These are phyloP conservation scores for Rhizopogon vesiculosus DNA, from an alignment of 768 basidiomycete species.

Conservation along the genomic window DNA sequence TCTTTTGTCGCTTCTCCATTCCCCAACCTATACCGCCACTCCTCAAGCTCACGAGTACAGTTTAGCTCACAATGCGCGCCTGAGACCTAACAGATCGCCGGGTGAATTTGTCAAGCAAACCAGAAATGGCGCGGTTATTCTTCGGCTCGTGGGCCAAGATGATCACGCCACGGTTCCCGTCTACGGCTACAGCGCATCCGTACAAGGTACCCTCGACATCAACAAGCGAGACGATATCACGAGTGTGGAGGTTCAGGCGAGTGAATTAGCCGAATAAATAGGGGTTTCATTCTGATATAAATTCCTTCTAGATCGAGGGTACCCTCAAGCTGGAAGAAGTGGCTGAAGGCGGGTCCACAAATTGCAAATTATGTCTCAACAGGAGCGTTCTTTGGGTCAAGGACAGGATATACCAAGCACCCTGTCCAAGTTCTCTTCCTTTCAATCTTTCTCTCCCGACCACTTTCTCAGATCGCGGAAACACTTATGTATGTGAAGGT, in stretches of 20 bases:
- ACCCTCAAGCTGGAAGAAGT: slow-evolving; percentile 54
- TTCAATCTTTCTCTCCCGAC: slow-evolving; percentile 58
- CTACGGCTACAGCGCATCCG: slow-evolving; percentile 46
- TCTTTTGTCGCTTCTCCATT: slow-evolving; percentile 31
- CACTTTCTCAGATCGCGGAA: slow-evolving; percentile 50
- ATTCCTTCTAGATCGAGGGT: slow-evolving; percentile 50
- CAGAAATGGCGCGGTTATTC: slow-evolving; percentile 44
- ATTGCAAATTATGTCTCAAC: slow-evolving; percentile 47
- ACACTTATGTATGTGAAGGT: slow-evolving; percentile 48
- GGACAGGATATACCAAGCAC: slow-evolving; percentile 28
- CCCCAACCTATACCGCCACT: slow-evolving; percentile 50
- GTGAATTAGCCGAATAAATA: slow-evolving; percentile 6
- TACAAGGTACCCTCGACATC: slow-evolving; percentile 56
- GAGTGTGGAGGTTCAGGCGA: slow-evolving; percentile 62
- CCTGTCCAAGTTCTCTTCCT: slow-evolving; percentile 48
- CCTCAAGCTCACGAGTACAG: slow-evolving; percentile 51
- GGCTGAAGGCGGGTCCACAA: slow-evolving; percentile 59
- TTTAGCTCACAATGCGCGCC: slow-evolving; percentile 39
- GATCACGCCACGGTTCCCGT: slow-evolving; percentile 46
- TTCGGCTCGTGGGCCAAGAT: slow-evolving; percentile 52
- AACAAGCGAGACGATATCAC: slow-evolving; percentile 50
- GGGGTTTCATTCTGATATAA: neutral
- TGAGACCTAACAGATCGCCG: slow-evolving; percentile 32
- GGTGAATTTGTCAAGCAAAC: slow-evolving; percentile 57
- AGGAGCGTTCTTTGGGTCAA: slow-evolving; percentile 56